Evolutionary conservation across 129 eudicot species (phyloP), one percentile per base, ranked within the genome.

Genomic region (Artemisia argyi): DNA sequence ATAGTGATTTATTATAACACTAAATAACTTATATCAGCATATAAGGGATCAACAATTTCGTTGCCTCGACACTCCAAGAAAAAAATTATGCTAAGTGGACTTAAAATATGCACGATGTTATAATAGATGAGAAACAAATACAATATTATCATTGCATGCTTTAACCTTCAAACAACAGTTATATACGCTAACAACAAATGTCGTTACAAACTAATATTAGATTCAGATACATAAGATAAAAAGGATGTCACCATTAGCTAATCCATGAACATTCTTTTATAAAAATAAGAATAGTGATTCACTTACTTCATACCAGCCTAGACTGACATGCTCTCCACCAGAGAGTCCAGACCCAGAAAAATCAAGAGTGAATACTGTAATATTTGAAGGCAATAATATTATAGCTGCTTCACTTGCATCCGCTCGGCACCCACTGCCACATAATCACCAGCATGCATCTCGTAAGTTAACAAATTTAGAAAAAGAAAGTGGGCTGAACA

Each of bases 401-500:
- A 90, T 85, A 69, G 98, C 98, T 59, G 96, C 98, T 85, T 93
- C 98, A 81, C 98, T 93, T 17, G 97, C 98, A 85, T 93, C 98
- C 79, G 97, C 89, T 76, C 98, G 79, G 82, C 96, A 85, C 66
- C 97, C 98, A 87, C 98, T 93, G 87, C 9, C 73, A 81, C 35
- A 52, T 44, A 65, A 82, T 52, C 49, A 71, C 73, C 75, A 42
- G 79, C 42, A 50, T 57, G 60, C 35, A 73, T 22, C 57, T 30
- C 26, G 59, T 79, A 63, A 76, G 77, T 59, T 60, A 30, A 66
- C 50, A 14, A 63, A 44, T 65, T 57, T 56, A 26, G 14, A 20
- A n/a, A 20, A 20, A 20, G 0, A 20, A 20, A 39, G 44, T 39
- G 0, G 44, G 9, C 44, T 39, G 5, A 39, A 39, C 44, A 7